A percentile compares a stretch with the other conserved stretches of the same genome.
Conservation (phyloP, 805 yeast species). For the Starmerella lactis-condensi region DNA sequence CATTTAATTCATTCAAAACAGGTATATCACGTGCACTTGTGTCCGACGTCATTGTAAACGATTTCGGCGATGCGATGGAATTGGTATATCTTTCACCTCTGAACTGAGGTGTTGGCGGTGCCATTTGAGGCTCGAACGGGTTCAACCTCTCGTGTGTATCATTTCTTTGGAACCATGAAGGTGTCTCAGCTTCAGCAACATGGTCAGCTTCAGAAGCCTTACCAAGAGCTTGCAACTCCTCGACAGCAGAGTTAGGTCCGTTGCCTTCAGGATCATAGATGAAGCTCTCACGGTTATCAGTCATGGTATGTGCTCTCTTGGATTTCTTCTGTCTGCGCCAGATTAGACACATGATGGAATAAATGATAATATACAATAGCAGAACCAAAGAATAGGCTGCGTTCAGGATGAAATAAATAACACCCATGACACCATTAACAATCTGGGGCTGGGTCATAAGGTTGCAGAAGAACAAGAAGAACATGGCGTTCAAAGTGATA, state of each 20-base stretch:
- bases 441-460: constrained; percentile 63
- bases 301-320: constrained; percentile 62
- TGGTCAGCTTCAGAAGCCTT: constrained; percentile 67
- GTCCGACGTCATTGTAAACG: constrained; percentile 4
- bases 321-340: constrained; percentile 70
- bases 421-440: constrained; percentile 76
- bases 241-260: constrained; percentile 16
- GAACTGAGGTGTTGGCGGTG: constrained; percentile 6
- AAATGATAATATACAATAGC: constrained; percentile 49
- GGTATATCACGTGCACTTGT: constrained; percentile 2
- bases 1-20: constrained; percentile 3
- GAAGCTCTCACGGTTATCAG: constrained; percentile 84
- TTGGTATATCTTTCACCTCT: constrained; percentile 2
- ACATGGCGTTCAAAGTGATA: constrained; percentile 57
- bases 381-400: constrained; percentile 72
- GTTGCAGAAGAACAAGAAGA: constrained; percentile 71
- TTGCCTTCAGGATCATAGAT: constrained; percentile 16
- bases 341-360: constrained; percentile 34
- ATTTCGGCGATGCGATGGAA: constrained; percentile 2
- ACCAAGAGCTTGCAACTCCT: constrained; percentile 50
- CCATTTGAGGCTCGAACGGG: constrained; percentile 12
- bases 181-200: constrained; percentile 24
- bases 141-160: constrained; percentile 4
- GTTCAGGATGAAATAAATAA: constrained; percentile 72
- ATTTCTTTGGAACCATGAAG: constrained; percentile 15